A percentile compares a stretch with the other conserved stretches of the same genome.
These are phyloP conservation scores for Clavulina sp. DNA, from an alignment of 768 basidiomycete species.

Conservation along the genomic window DNA sequence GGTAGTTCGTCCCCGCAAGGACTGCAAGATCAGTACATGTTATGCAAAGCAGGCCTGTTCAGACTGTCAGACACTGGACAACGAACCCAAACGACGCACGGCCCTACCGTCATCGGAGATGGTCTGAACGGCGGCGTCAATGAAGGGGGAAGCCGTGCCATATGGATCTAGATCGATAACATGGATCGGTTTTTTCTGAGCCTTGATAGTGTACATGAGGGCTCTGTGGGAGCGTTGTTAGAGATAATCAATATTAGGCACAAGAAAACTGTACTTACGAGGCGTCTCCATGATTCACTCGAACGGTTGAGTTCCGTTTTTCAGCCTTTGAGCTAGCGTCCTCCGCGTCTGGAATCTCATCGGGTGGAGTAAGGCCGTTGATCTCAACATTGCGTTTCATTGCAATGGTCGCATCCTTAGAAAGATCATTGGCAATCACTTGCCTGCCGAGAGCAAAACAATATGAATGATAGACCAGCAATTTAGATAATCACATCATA, in stretches of 20 bases:
- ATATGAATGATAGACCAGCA: neutral
- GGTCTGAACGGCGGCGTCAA: constrained; percentile 84
- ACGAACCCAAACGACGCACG: neutral
- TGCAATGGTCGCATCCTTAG: constrained; percentile 59
- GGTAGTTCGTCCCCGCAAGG: constrained; percentile 81
- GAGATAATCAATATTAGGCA: neutral
- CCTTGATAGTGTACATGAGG: constrained; percentile 79
- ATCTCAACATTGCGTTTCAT: constrained; percentile 74
- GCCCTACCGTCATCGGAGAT: constrained; percentile 67
- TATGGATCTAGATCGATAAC: constrained; percentile 98
- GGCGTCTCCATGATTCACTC: constrained; percentile 85
- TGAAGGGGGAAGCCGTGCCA: constrained; percentile 91
- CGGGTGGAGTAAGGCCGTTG: constrained; percentile 41
- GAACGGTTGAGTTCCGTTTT: constrained; percentile 24
- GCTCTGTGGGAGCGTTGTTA: constrained; percentile 29
- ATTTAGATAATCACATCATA: constrained; percentile 26
- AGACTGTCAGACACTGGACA: neutral
- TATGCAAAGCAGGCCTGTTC: constrained; percentile 69
- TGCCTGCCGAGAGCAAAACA: constrained; percentile 31
- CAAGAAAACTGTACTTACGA: constrained; percentile 34
- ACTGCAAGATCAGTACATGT: constrained; percentile 96
- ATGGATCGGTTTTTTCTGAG: constrained; percentile 58
- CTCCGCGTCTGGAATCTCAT: neutral
- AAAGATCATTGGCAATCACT: constrained; percentile 90
- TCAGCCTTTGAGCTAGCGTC: neutral